These are phyloP conservation scores for Phytophthora brassicae DNA, from an alignment of 352 stramenopile species.

Conservation along the genomic window DNA sequence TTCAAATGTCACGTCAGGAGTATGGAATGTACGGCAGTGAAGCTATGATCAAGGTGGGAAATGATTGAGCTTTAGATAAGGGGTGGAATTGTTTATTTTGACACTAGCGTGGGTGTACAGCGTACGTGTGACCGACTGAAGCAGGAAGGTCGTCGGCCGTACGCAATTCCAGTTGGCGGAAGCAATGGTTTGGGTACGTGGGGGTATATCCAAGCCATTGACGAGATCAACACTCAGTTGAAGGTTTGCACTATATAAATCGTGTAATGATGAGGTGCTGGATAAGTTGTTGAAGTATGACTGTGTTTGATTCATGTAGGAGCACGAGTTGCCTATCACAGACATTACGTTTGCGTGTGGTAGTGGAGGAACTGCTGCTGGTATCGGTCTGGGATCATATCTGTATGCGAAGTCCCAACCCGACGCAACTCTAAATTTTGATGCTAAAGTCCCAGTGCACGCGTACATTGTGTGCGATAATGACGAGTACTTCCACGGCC, in stretches of 20 bases:
- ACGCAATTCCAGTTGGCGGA: slow-evolving; percentile 85
- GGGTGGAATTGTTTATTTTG: background rate
- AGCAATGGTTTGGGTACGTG: slow-evolving; percentile 93
- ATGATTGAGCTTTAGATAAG: background rate
- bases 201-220: slow-evolving; percentile 92
- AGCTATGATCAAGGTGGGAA: slow-evolving; percentile 73
- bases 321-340: slow-evolving; percentile 56
- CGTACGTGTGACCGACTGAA: slow-evolving; percentile 67
- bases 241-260: slow-evolving; percentile 32
- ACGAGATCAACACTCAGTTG: slow-evolving; percentile 86
- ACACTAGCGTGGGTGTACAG: slow-evolving; percentile 10
- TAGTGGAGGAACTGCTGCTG: slow-evolving; percentile 77
- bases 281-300: background rate
- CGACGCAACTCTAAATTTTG: slow-evolving; percentile 44
- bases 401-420: slow-evolving; percentile 49
- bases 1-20: slow-evolving; percentile 81
- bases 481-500: slow-evolving; percentile 81
- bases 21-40: slow-evolving; percentile 80
- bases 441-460: slow-evolving; percentile 47
- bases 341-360: slow-evolving; percentile 88
- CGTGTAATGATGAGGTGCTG: background rate
- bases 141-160: slow-evolving; percentile 60
- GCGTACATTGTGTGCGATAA: slow-evolving; percentile 88
- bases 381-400: slow-evolving; percentile 72
- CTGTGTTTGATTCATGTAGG: slow-evolving; percentile 23